These are phyloP conservation scores for Phytopythium boreale DNA, from an alignment of 352 stramenopile species.

Conservation along the genomic window DNA sequence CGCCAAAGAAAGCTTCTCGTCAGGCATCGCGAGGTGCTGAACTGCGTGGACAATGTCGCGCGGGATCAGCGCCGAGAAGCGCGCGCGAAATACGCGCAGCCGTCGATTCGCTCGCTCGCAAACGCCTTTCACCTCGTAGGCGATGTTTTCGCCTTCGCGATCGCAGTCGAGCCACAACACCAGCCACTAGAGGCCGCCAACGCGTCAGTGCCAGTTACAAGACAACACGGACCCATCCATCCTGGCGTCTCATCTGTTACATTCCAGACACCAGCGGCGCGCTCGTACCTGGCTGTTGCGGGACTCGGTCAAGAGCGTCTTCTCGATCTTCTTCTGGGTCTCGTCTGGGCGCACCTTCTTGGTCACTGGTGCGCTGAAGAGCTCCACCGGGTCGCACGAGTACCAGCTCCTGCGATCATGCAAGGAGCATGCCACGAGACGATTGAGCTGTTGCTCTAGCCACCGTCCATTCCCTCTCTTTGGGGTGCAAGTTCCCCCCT, in stretches of 20 bases:
- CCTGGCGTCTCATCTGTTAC: background rate
- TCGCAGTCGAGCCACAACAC: conserved; percentile 99
- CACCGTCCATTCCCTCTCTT: no score
- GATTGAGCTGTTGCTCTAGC: conserved; percentile 62
- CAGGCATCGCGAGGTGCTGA: conserved; percentile 71
- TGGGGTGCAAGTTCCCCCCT: background rate
- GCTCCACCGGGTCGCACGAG: conserved; percentile 90
- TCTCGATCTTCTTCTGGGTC: conserved; percentile 87
- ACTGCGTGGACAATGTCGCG: conserved; percentile 89
- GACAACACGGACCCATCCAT: no score
- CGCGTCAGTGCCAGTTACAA: background rate
- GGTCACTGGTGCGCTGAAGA: conserved; percentile 91
- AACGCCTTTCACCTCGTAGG: conserved; percentile 93
- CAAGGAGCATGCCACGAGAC: background rate
- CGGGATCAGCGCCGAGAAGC: conserved; percentile 93
- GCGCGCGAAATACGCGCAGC: conserved; percentile 84
- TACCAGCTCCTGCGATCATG: conserved; percentile 89
- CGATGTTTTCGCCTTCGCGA: conserved; percentile 99
- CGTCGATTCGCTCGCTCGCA: conserved; percentile 73
- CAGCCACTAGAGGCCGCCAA: conserved; percentile 63
- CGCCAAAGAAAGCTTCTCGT: conserved; percentile 80
- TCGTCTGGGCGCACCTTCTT: conserved; percentile 84
- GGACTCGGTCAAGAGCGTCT: conserved; percentile 89
- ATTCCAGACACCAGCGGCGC: background rate
- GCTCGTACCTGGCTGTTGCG: conserved; percentile 57